Percentiles rank a stretch among this genome's conserved stretches.
Conservation (phyloP, 768 basidiomycete genomes). For the Lentinula sp. region DNA sequence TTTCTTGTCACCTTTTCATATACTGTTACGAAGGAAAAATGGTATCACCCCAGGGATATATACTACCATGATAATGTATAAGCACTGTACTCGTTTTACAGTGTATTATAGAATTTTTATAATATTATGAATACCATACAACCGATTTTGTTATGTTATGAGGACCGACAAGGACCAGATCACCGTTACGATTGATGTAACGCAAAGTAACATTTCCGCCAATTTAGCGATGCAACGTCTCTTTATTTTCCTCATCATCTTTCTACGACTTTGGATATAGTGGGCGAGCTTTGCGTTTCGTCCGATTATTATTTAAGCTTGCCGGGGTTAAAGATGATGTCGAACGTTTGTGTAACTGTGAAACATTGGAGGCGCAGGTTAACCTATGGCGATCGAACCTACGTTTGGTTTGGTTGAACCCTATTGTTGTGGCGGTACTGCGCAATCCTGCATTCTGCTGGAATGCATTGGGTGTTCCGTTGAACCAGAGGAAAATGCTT, state of each 20-base stretch:
- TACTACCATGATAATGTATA: too few species aligned
- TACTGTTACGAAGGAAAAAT: too few species aligned
- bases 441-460: slow-evolving; percentile 42
- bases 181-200: too few species aligned
- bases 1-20: too few species aligned
- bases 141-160: too few species aligned
- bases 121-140: too few species aligned
- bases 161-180: too few species aligned
- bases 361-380: slow-evolving; percentile 39
- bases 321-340: slow-evolving; percentile 41
- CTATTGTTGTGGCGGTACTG: slow-evolving; percentile 36
- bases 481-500: slow-evolving; percentile 45
- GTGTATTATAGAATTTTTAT: too few species aligned
- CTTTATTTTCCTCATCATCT: slow-evolving; percentile 15
- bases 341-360: slow-evolving; percentile 35
- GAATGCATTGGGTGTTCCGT: slow-evolving; percentile 60
- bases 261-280: slow-evolving; percentile 55
- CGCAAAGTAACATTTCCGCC: too few species aligned
- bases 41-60: too few species aligned
- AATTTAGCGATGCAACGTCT: too few species aligned
- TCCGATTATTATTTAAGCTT: slow-evolving; percentile 38
- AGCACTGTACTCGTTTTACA: too few species aligned
- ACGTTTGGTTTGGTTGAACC: slow-evolving; percentile 44
- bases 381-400: slow-evolving; percentile 45
- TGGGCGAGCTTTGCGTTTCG: slow-evolving; percentile 48